These are phyloP conservation scores for Podospora fimiseda DNA, from an alignment of 495 filamentous ascomycete genomes.

Conservation along the genomic window DNA sequence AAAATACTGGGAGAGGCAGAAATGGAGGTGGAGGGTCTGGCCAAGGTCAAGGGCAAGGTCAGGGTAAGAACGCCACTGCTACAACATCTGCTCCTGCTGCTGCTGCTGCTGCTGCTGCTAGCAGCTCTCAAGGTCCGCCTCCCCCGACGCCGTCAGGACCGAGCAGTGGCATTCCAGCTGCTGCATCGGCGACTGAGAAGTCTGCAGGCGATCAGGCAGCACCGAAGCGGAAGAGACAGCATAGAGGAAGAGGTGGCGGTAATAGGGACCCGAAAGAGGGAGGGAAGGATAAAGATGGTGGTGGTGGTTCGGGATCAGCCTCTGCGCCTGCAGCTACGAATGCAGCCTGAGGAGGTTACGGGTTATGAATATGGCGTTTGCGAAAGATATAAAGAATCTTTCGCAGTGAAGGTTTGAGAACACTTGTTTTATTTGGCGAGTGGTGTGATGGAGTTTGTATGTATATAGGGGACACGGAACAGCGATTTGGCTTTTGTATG, in stretches of 20 bases:
- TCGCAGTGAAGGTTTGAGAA: too few relatives aligned
- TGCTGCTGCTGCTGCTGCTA: background rate
- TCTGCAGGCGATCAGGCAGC: slow-evolving; percentile 3
- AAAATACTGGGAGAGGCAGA: slow-evolving; percentile 44
- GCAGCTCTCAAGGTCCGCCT: background rate
- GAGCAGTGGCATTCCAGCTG: background rate
- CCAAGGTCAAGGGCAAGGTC: background rate
- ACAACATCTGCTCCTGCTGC: background rate
- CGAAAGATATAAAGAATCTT: too few relatives aligned
- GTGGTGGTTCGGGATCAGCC: slow-evolving; percentile 5
- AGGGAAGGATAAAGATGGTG: slow-evolving; percentile 10
- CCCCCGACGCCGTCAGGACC: background rate
- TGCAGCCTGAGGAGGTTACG: too few relatives aligned
- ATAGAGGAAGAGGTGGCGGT: slow-evolving; percentile 18
- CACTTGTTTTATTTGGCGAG: too few relatives aligned
- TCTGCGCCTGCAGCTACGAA: background rate
- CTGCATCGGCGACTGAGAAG: slow-evolving; percentile 12
- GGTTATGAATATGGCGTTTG: too few relatives aligned
- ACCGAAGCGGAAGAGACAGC: slow-evolving; percentile 12
- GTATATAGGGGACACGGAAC: too few relatives aligned
- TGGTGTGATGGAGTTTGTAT: too few relatives aligned
- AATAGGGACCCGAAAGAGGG: slow-evolving; percentile 12
- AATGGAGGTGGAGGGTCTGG: slow-evolving; percentile 5
- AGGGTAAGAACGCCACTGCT: slow-evolving; percentile 12
- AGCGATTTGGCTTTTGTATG: too few relatives aligned